Conservation (phyloP, 2,329 filamentous ascomycete species). For the Alternaria triticimaculans region DNA sequence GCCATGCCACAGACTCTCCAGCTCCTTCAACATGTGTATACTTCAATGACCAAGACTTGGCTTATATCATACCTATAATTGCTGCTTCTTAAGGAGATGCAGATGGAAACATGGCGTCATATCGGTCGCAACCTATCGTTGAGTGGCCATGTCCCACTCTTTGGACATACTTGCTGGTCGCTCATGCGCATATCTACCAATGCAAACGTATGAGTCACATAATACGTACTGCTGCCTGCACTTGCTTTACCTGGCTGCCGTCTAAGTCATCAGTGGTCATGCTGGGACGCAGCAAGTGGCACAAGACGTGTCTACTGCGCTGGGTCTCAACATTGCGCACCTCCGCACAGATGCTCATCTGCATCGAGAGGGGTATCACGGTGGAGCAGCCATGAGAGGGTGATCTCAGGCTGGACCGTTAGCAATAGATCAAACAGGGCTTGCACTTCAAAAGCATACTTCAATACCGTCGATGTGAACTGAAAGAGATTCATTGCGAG, state of each 20-base stretch:
- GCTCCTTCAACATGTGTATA: background rate
- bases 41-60: background rate
- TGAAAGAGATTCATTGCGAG: conserved; percentile 15
- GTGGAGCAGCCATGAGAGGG: background rate
- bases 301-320: background rate
- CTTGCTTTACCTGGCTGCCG: background rate
- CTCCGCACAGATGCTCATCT: too few relatives aligned
- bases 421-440: background rate
- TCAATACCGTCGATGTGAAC: background rate
- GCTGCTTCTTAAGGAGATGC: background rate
- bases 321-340: background rate
- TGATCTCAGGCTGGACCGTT: accelerated
- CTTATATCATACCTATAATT: background rate
- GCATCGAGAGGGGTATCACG: background rate
- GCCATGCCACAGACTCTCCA: background rate
- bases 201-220: background rate
- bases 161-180: background rate
- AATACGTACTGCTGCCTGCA: background rate
- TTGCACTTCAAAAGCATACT: background rate
- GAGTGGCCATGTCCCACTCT: background rate
- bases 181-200: background rate
- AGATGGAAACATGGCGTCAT: background rate
- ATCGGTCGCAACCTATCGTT: background rate
- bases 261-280: background rate
- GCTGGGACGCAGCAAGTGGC: background rate